Conservation (phyloP, 2,329 filamentous ascomycete species). For the Colletotrichum melonis region DNA sequence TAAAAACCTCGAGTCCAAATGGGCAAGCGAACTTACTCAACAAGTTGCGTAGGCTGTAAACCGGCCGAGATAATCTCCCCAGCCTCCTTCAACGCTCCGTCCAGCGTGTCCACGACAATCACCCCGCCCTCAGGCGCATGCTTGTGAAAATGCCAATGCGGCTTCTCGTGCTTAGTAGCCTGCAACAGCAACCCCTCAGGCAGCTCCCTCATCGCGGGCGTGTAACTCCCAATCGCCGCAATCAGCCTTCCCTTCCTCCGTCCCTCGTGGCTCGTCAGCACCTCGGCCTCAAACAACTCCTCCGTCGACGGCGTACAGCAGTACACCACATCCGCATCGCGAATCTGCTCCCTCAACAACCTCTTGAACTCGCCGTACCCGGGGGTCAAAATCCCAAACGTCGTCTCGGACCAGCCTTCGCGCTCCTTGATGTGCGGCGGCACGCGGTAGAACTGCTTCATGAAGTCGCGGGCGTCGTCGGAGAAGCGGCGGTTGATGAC, state of each 20-base stretch:
- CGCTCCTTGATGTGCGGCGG: conserved; percentile 56
- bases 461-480: conserved; percentile 63
- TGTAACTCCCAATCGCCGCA: conserved; percentile 76
- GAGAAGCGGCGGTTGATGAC: conserved; percentile 83
- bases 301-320: conserved; percentile 84
- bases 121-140: conserved; percentile 73
- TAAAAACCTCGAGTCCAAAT: too few species aligned
- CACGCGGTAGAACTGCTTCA: conserved; percentile 60
- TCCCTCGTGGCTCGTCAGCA: conserved; percentile 79
- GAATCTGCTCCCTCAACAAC: conserved; percentile 77
- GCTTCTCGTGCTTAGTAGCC: conserved; percentile 59
- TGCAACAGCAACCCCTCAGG: conserved; percentile 80
- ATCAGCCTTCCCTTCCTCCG: conserved; percentile 78
- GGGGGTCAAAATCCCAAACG: conserved; percentile 77
- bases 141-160: conserved; percentile 73
- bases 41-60: conserved; percentile 78
- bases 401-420: conserved; percentile 73
- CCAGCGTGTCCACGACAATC: conserved; percentile 80
- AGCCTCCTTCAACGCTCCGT: conserved; percentile 83
- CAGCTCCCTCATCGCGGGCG: conserved; percentile 83
- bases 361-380: conserved; percentile 75
- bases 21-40: conserved; percentile 68
- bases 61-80: conserved; percentile 88
- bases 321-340: conserved; percentile 83
- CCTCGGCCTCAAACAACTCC: conserved; percentile 79